phyloP scores from a whole-genome alignment of 768 basidiomycete genomes.

The Daedalea quercina region DNA sequence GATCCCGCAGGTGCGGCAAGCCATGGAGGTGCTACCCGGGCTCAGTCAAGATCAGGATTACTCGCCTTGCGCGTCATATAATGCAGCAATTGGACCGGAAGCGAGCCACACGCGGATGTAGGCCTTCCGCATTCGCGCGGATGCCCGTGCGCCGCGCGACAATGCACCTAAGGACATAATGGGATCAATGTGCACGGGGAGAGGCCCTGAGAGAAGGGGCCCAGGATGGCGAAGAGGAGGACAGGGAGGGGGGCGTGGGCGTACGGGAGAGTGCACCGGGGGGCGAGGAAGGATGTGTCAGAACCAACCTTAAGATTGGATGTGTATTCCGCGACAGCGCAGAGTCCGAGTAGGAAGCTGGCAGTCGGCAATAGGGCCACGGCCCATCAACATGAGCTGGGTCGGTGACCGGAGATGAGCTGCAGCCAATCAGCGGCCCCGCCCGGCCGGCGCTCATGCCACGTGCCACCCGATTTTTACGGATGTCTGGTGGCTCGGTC shows the following conservation, averaged over 20 bases:
- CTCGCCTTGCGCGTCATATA: no score
- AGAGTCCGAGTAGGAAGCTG: neutral
- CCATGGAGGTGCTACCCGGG: no score
- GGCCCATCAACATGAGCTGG: neutral
- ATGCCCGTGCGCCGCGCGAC: no score
- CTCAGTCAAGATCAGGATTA: no score
- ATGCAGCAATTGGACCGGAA: no score
- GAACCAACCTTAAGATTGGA: neutral
- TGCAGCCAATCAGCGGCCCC: neutral
- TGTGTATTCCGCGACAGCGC: neutral
- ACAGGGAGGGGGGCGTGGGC: no score
- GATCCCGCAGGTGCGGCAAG: no score
- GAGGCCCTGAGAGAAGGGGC: neutral
- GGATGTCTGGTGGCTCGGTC: constrained; percentile 13
- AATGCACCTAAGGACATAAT: no score
- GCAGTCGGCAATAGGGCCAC: constrained; percentile 1
- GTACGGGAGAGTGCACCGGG: neutral
- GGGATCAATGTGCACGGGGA: neutral
- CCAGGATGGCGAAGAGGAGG: neutral
- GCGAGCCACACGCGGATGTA: no score
- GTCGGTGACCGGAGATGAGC: constrained; percentile 3
- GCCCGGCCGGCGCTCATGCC: neutral
- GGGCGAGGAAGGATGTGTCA: no score
- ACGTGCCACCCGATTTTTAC: constrained; percentile 12
- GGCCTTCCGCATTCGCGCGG: no score